phyloP scores from a whole-genome alignment of 192 early-diverging fungal species.

The Backusella australiensis region DNA sequence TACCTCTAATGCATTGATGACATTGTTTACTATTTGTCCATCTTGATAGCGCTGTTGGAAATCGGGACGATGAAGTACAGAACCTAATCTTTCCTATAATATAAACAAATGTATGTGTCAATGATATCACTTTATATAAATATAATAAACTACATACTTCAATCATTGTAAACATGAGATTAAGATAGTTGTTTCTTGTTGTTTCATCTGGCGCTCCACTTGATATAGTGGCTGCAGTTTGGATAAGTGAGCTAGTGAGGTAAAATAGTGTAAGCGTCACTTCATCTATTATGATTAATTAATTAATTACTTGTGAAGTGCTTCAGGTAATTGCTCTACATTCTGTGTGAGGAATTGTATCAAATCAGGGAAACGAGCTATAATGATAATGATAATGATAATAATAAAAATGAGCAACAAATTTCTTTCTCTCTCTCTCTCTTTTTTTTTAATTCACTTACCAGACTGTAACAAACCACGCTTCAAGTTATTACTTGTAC shows the following conservation, averaged over 20 bases:
- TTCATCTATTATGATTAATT: not conserved
- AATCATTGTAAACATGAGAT: slow-evolving; percentile 51
- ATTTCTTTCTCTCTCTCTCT: not conserved
- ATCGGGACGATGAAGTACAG: slow-evolving; percentile 54
- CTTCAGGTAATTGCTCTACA: slow-evolving; percentile 54
- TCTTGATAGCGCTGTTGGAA: slow-evolving; percentile 58
- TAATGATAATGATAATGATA: slow-evolving; percentile 14
- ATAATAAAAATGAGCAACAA: slow-evolving; percentile 10
- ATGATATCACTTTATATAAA: not conserved
- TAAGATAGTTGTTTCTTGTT: slow-evolving; percentile 56
- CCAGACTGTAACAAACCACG: slow-evolving; percentile 51
- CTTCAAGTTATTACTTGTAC: slow-evolving; percentile 34
- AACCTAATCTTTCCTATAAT: slow-evolving; percentile 47
- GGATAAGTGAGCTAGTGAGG: slow-evolving; percentile 53
- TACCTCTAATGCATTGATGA: slow-evolving; percentile 69
- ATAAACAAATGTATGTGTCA: not conserved
- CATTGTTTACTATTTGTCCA: slow-evolving; percentile 47
- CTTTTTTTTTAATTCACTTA: slow-evolving; percentile 22
- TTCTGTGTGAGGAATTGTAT: slow-evolving; percentile 59
- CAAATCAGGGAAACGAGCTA: slow-evolving; percentile 56
- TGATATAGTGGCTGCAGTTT: slow-evolving; percentile 59
- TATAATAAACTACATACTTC: slow-evolving; percentile 33
- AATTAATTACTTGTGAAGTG: slow-evolving; percentile 54
- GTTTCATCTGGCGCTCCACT: slow-evolving; percentile 49
- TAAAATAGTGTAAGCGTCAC: not conserved